phyloP scores from a whole-genome alignment of 805 yeast genomes.

The Saturnispora hagleri region DNA sequence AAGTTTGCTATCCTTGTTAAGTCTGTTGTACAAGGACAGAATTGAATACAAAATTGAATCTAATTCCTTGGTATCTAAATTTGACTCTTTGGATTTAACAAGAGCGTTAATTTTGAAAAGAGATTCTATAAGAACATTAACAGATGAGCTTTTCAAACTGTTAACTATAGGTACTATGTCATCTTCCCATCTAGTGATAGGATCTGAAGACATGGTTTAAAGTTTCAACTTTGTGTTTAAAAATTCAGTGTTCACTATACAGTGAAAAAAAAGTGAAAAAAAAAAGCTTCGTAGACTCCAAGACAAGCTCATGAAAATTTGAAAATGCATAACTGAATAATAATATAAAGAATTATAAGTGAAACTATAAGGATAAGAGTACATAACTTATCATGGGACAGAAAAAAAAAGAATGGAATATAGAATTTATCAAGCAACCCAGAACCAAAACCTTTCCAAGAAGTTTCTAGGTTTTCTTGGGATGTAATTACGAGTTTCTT shows the following conservation, averaged over 20 bases:
- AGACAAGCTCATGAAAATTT: neutral
- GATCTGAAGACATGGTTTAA: conserved; percentile 8
- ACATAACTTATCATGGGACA: neutral
- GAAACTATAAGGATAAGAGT: neutral
- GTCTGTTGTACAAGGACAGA: conserved; percentile 38
- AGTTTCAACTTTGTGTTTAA: neutral
- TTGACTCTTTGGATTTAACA: conserved; percentile 16
- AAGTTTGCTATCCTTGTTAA: conserved; percentile 42
- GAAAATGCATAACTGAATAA: neutral
- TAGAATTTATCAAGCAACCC: conserved; percentile 27
- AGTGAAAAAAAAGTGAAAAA: conserved; percentile 5
- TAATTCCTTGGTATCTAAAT: conserved; percentile 17
- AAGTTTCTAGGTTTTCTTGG: conserved; percentile 29
- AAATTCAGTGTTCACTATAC: neutral
- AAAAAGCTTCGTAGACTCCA: neutral
- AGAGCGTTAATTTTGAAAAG: conserved; percentile 26
- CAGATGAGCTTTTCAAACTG: conserved; percentile 27
- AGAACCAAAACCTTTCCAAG: conserved; percentile 42
- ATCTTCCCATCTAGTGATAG: conserved; percentile 9
- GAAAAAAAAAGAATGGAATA: neutral
- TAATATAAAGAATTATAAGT: neutral
- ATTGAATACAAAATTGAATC: conserved; percentile 28
- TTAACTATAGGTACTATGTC: conserved; percentile 14
- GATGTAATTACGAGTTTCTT: conserved; percentile 32
- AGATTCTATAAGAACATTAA: conserved; percentile 28